Evolutionary conservation across 352 stramenopile genomes (phyloP), one percentile per base, ranked within the genome.

Genomic region (Phytophthora pluvialis): DNA sequence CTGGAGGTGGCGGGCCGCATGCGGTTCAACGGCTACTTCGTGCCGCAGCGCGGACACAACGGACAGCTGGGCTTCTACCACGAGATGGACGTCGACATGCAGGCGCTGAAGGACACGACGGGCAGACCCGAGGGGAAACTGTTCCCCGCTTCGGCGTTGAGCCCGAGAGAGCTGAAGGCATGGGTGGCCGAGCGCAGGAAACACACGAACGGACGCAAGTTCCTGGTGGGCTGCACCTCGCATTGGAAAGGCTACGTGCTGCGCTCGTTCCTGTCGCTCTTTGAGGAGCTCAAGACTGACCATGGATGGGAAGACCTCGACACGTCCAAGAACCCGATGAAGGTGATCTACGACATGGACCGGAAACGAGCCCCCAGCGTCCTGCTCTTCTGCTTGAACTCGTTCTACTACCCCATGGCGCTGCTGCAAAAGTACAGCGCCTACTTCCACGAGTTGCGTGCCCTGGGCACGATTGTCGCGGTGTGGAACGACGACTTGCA

Each of bases 401-500:
- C 79, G 60, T 88, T 86, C 61, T 73, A 80, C 35, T 82, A 86
- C 42, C 78, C 74, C 11, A 84, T 91, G 73, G 73, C 83, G 61
- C 58, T 90, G 49, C 70, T 93, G 32, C 77, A 89, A 45, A 52
- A 86, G 25, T 73, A 90, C 66, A 82, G 66, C 43, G 63, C 66
- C 16, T 90, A 91, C 58, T 93, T 93, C 53, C 80, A 88, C 25
- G 73, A 90, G 42, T 54, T 93, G 35, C 80, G 85, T 5, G 67
- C 70, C 16, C 67, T 87, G n/a, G 85, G 85, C 21, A 91, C 80
- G 42, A 70, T 93, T 10, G 73, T 93, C 35, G 68, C 86, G 9
- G 72, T 92, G 15, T 93, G 85, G 85, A 93, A 86, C 61, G 85
- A 92, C 55, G 85, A 93, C 45, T 59, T 92, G 57, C 83, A 89